Evolutionary conservation across 164 flowering plant genomes (phyloP).

Genomic region (Tetrastigma voinierianum): DNA sequence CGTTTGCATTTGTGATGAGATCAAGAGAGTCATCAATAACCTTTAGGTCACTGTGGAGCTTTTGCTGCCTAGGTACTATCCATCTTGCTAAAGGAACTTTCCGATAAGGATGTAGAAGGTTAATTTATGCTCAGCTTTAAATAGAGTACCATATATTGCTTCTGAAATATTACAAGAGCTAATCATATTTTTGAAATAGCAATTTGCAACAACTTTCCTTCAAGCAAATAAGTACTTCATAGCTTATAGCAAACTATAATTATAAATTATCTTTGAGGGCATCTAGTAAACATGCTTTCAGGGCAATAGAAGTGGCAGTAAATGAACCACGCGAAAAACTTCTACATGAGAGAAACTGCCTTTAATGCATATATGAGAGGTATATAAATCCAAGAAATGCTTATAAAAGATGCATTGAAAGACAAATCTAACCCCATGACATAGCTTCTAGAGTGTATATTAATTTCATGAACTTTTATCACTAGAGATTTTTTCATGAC

Average conservation of each 20-base stretch:
- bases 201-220: too few species aligned
- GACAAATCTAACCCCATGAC: not conserved
- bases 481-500: slow-evolving; percentile 96
- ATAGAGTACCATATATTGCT: slow-evolving; percentile 99
- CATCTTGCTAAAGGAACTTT: slow-evolving; percentile 83
- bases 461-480: slow-evolving; percentile 59
- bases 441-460: not conserved
- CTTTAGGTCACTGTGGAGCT: slow-evolving; percentile 75
- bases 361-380: too few species aligned
- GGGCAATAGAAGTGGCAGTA: too few species aligned
- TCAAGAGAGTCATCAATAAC: slow-evolving; percentile 92
- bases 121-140: slow-evolving; percentile 96
- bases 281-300: too few species aligned
- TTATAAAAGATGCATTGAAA: not conserved
- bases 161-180: slow-evolving; percentile 26
- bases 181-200: slow-evolving; percentile 1
- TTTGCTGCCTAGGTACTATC: slow-evolving; percentile 91
- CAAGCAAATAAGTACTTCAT: too few species aligned
- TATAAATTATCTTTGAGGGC: too few species aligned
- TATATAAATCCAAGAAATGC: too few species aligned
- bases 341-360: too few species aligned
- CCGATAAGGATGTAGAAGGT: slow-evolving; percentile 96
- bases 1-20: slow-evolving; percentile 91
- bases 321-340: too few species aligned
- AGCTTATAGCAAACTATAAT: too few species aligned